Evolutionary conservation across 495 filamentous ascomycete genomes (phyloP).

Genomic region (Neurospora tetraspora): DNA sequence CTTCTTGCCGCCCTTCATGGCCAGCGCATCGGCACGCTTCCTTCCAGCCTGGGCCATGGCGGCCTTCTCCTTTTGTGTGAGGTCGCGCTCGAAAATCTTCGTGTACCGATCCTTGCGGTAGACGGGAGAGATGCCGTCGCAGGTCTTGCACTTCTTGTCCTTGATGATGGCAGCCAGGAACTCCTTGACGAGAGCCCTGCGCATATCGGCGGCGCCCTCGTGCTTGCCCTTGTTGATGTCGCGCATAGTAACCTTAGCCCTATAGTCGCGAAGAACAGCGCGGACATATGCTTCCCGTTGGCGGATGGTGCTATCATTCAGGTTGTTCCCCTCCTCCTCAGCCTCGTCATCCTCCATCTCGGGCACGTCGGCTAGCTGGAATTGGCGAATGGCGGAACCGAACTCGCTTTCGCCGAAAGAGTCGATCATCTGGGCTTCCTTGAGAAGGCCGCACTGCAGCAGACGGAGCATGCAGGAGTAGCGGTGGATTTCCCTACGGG

Average conservation of each 20-base stretch:
- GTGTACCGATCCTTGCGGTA: slow-evolving; percentile 80
- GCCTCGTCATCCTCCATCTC: slow-evolving; percentile 15
- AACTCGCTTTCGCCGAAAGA: slow-evolving; percentile 43
- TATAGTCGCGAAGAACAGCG: slow-evolving; percentile 47
- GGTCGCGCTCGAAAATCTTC: slow-evolving; percentile 84
- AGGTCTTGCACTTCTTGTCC: slow-evolving; percentile 61
- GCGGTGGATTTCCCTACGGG: slow-evolving; percentile 59
- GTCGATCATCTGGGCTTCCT: slow-evolving; percentile 59
- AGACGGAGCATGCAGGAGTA: slow-evolving; percentile 79
- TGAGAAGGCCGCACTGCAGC: slow-evolving; percentile 72
- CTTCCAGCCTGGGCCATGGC: slow-evolving; percentile 64
- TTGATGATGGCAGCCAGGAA: slow-evolving; percentile 60
- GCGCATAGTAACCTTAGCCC: slow-evolving; percentile 36
- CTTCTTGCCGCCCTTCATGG: slow-evolving; percentile 29
- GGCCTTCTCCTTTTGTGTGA: slow-evolving; percentile 57
- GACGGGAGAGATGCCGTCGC: slow-evolving; percentile 58
- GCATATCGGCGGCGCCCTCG: slow-evolving; percentile 65
- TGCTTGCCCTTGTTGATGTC: slow-evolving; percentile 58
- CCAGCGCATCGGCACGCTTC: slow-evolving; percentile 52
- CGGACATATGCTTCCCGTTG: slow-evolving; percentile 62
- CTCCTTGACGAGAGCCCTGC: slow-evolving; percentile 64
- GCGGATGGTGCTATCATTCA: slow-evolving; percentile 42
- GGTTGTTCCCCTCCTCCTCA: slow-evolving; percentile 18
- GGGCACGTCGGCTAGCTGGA: slow-evolving; percentile 17
- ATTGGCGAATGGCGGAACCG: slow-evolving; percentile 10